Percentiles rank a stretch among this genome's conserved stretches.
These are phyloP conservation scores for Lodderomyces theae DNA, from an alignment of 1,139 yeast species.

Conservation along the genomic window DNA sequence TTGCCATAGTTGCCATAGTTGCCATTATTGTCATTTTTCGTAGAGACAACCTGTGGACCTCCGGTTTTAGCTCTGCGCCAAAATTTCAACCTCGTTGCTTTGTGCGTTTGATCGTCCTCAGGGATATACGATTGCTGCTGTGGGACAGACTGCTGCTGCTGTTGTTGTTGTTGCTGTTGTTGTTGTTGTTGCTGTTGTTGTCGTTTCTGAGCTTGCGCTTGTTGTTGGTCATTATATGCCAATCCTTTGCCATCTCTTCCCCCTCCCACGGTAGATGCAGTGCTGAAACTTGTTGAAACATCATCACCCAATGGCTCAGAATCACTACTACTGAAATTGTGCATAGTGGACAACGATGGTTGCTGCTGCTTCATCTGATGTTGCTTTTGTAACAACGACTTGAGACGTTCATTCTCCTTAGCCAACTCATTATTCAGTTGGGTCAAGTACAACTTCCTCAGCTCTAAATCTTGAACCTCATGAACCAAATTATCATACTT, in stretches of 20 bases:
- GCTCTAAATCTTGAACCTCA: constrained; percentile 31
- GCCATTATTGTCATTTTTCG: constrained; percentile 9
- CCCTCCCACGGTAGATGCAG: neutral
- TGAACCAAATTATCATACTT: constrained; percentile 26
- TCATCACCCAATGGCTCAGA: neutral
- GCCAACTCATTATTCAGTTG: constrained; percentile 22
- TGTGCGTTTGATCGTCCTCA: constrained; percentile 39
- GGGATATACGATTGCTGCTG: constrained; percentile 11
- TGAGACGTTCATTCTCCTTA: constrained; percentile 15
- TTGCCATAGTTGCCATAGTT: constrained; percentile 6
- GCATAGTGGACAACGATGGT: neutral
- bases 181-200: constrained; percentile 6
- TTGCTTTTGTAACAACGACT: constrained; percentile 10
- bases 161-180: constrained; percentile 6
- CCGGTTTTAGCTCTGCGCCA: constrained; percentile 52
- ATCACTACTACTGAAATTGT: neutral
- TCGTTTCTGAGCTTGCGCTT: neutral
- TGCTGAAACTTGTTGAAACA: neutral
- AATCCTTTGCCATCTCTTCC: neutral
- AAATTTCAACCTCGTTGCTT: constrained; percentile 48
- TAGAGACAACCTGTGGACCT: constrained; percentile 12
- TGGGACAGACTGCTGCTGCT: neutral
- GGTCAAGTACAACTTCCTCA: constrained; percentile 22
- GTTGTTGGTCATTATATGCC: neutral
- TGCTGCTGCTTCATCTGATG: constrained; percentile 11